Base-by-base conservation (phyloP, 2,329 filamentous ascomycete genomes). In the Coleophoma crateriformis region DNA sequence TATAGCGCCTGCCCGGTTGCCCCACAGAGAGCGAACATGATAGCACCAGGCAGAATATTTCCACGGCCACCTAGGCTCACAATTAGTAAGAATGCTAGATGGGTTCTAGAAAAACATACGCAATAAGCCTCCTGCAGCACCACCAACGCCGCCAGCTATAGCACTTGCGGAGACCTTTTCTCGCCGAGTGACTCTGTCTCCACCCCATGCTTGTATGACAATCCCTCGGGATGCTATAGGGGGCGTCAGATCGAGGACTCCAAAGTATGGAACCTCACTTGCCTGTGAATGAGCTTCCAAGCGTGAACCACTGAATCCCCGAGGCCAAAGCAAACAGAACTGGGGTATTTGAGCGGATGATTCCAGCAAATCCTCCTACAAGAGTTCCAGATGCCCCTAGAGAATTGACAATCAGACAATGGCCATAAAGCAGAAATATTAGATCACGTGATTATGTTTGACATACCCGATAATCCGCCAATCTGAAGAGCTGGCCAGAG, bases 271-370 rank as follows among this genome's bases (percentile, higher is more conserved):
- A 47, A 27, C 27, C 13, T 19, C 6, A 50, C 80, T 62, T 73
- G 84, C 86, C 84, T 76, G 84, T 92, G 64, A 85, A 96, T 14
- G 81, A 87, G 43, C 79, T 81, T 34, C 89, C 89, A 37, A 95
- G 76, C 39, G 81, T 77, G 67, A 89, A 89, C 81, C 88, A 96
- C 69, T 95, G 90, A 38, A 88, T 73, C 15, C 88, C 87, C 19
- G 85, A 84, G 35, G 84, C 77, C 12, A 85, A 58, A 0, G 88
- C 85, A 68, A 90, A 92, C 7, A 92, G 68, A 2, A 82, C 76
- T 4, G 88, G 84, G 13, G 78, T 80, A 19, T 73, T 76, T 15
- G 85, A 85, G 50, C 82, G 78, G 44, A 91, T 67, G 43, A 95
- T 85, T 27, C 89, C 90, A 34, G 79, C 77, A 45, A 85, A 78